phyloP scores from a whole-genome alignment of 139 green algal genomes.

The Pseudopediastrum boryanum region DNA sequence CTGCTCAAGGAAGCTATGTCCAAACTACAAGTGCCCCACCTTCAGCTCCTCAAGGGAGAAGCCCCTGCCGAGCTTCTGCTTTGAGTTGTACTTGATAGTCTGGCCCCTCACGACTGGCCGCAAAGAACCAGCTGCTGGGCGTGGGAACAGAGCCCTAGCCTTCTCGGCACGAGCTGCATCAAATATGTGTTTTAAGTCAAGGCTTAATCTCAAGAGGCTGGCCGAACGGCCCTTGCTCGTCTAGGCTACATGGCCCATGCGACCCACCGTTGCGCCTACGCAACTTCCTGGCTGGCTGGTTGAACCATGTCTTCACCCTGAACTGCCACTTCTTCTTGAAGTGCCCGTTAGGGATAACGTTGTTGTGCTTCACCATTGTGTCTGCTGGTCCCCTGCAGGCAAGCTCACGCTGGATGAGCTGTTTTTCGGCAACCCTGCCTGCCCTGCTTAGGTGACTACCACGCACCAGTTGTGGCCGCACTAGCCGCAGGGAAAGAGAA shows the following conservation, averaged over 20 bases:
- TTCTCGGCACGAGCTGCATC: slow-evolving; percentile 93
- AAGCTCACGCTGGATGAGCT: background rate
- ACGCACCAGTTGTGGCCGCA: no score
- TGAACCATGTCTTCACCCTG: slow-evolving; percentile 98
- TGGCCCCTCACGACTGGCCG: slow-evolving; percentile 90
- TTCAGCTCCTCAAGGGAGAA: slow-evolving; percentile 99
- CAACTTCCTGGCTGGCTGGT: slow-evolving; percentile 97
- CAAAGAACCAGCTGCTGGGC: slow-evolving; percentile 87
- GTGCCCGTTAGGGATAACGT: slow-evolving; percentile 89
- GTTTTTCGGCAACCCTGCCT: no score
- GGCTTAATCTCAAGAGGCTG: slow-evolving; percentile 33
- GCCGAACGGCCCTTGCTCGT: no score
- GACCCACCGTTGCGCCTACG: slow-evolving; percentile 77
- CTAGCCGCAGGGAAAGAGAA: slow-evolving; percentile 8
- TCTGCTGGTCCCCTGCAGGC: slow-evolving; percentile 16
- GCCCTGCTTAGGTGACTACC: no score
- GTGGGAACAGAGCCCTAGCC: slow-evolving; percentile 89
- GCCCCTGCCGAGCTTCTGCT: slow-evolving; percentile 89
- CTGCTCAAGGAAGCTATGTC: background rate
- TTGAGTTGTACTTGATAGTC: slow-evolving; percentile 97
- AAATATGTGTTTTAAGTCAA: no score
- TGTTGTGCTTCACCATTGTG: slow-evolving; percentile 91
- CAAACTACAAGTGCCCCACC: slow-evolving; percentile 53
- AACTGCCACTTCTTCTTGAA: slow-evolving; percentile 97
- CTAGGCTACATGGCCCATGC: no score